Evolutionary conservation across 2,329 filamentous ascomycete species (phyloP).

Genomic region (Zymoseptoria brevis): DNA sequence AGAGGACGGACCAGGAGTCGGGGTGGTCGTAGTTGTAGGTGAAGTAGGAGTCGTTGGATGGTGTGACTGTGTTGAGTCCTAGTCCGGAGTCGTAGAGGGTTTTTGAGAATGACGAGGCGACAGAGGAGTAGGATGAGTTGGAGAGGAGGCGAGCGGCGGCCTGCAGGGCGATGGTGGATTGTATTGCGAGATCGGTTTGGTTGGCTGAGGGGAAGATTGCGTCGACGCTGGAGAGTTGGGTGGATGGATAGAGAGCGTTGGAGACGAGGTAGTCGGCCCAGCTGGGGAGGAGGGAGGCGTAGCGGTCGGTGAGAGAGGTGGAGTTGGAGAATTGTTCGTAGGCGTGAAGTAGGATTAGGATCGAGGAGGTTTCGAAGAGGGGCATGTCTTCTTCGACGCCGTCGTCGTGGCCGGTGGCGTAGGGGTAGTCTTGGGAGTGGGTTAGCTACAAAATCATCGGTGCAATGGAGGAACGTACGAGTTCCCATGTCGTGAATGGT

Average conservation of each 20-base stretch:
- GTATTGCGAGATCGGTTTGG: slow-evolving; percentile 31
- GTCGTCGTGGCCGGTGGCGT: slow-evolving; percentile 24
- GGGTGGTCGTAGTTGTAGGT: slow-evolving; percentile 40
- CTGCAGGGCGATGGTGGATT: slow-evolving; percentile 29
- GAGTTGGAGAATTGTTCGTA: slow-evolving; percentile 50
- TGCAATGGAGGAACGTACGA: not conserved
- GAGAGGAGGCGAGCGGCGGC: slow-evolving; percentile 38
- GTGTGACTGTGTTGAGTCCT: slow-evolving; percentile 13
- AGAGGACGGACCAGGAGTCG: slow-evolving; percentile 36
- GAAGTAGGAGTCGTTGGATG: slow-evolving; percentile 29
- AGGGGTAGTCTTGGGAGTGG: slow-evolving; percentile 12
- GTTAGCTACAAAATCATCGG: not conserved
- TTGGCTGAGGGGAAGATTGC: slow-evolving; percentile 47
- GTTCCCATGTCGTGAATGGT: slow-evolving; percentile 22
- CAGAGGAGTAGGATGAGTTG: slow-evolving; percentile 36
- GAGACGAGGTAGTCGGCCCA: slow-evolving; percentile 47
- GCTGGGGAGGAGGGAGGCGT: slow-evolving; percentile 45
- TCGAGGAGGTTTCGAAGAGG: slow-evolving; percentile 41
- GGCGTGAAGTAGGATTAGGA: slow-evolving; percentile 47
- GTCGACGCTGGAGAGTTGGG: slow-evolving; percentile 50
- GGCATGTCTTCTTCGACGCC: slow-evolving; percentile 44
- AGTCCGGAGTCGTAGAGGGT: slow-evolving; percentile 18
- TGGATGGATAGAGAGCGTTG: slow-evolving; percentile 45
- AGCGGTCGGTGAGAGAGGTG: slow-evolving; percentile 37
- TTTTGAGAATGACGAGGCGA: slow-evolving; percentile 13